Evolutionary conservation across 495 filamentous ascomycete species (phyloP).

Genomic region (Trichoderma orchidacearum): DNA sequence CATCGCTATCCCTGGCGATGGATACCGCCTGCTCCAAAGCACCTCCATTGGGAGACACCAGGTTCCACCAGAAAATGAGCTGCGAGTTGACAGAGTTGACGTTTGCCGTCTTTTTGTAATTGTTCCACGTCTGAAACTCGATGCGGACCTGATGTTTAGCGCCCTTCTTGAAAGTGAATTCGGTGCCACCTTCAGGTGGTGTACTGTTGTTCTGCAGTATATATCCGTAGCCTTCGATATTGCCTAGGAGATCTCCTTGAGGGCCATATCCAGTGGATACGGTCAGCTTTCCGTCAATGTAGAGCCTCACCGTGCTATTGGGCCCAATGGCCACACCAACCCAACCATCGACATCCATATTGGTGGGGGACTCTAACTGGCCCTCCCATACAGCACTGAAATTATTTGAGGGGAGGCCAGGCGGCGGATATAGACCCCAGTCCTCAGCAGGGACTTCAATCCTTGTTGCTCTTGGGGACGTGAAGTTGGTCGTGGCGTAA

Average conservation of each 20-base stretch:
- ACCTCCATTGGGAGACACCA: conserved; percentile 21
- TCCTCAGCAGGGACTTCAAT: conserved; percentile 23
- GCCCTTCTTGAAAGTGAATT: conserved; percentile 21
- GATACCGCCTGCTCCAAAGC: conserved; percentile 19
- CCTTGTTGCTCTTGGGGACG: conserved; percentile 12
- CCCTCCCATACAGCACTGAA: conserved; percentile 31
- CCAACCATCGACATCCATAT: conserved; percentile 20
- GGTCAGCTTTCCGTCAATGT: conserved; percentile 16
- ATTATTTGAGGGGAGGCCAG: conserved; percentile 25
- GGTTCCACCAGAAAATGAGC: conserved; percentile 31
- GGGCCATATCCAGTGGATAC: conserved; percentile 8
- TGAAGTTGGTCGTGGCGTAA: conserved; percentile 23
- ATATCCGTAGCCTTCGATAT: conserved; percentile 17
- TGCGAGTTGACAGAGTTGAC: conserved; percentile 27
- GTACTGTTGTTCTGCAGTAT: not conserved
- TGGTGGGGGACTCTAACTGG: conserved; percentile 18
- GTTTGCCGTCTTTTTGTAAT: conserved; percentile 25
- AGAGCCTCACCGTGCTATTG: conserved; percentile 22
- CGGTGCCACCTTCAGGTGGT: conserved; percentile 17
- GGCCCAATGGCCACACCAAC: conserved; percentile 21
- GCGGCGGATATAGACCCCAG: conserved; percentile 27
- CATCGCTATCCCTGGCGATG: conserved; percentile 19
- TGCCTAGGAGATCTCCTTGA: conserved; percentile 14
- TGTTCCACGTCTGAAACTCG: conserved; percentile 30
- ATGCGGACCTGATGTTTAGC: conserved; percentile 22